A percentile compares a stretch with the other conserved stretches of the same genome.
These are phyloP conservation scores for Monosporascus sp. DNA, from an alignment of 2,329 filamentous ascomycete species.

Conservation along the genomic window DNA sequence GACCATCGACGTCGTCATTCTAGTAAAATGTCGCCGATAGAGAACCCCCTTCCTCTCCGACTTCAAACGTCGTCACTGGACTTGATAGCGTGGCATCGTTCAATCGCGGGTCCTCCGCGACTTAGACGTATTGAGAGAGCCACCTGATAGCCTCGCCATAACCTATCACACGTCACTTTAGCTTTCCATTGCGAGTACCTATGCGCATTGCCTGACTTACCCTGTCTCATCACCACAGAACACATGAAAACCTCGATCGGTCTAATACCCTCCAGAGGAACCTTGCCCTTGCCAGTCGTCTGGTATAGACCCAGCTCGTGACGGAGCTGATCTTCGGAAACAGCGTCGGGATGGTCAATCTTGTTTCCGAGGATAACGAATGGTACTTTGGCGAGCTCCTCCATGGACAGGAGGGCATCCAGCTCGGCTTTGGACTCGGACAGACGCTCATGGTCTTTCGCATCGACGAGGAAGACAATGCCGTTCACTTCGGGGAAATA, in stretches of 20 bases:
- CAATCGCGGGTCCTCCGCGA: background rate
- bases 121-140: constrained; percentile 87
- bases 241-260: constrained; percentile 99
- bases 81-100: constrained; percentile 5
- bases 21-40: background rate
- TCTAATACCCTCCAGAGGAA: constrained; percentile 84
- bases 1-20: background rate
- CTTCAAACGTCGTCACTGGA: background rate
- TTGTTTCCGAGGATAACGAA: constrained; percentile 98
- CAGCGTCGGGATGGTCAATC: constrained; percentile 95
- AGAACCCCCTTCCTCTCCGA: background rate
- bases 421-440: constrained; percentile 94
- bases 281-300: constrained; percentile 93
- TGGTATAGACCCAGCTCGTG: constrained; percentile 91
- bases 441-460: constrained; percentile 95
- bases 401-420: constrained; percentile 92
- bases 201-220: constrained; percentile 37
- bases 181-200: background rate
- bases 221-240: constrained; percentile 97
- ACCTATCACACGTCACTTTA: constrained; percentile 39
- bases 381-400: constrained; percentile 91
- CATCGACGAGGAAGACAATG: constrained; percentile 96
- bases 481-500: constrained; percentile 96
- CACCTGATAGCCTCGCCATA: constrained; percentile 90
- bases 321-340: constrained; percentile 92